These are phyloP conservation scores for Pugionium cornutum DNA, from an alignment of 345 rosid species.

Conservation along the genomic window DNA sequence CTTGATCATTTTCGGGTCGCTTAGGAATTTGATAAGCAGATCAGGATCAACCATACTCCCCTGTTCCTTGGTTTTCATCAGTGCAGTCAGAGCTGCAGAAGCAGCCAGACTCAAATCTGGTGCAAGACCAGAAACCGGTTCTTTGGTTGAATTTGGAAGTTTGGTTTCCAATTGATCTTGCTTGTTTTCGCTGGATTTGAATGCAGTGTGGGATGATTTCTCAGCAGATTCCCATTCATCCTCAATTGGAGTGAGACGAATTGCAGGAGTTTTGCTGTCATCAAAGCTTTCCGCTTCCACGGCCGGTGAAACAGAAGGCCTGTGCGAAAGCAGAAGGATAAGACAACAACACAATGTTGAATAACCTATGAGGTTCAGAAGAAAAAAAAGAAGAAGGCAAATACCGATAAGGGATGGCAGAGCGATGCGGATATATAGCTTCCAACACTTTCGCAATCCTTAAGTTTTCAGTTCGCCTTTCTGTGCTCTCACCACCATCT, in stretches of 20 bases:
- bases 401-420: constrained; percentile 56
- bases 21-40: constrained; percentile 57
- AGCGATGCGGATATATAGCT: constrained; percentile 53
- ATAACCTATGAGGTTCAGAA: not conserved
- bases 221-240: constrained; percentile 43
- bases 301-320: constrained; percentile 50
- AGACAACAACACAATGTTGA: not conserved
- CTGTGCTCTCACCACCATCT: constrained; percentile 61
- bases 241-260: constrained; percentile 61
- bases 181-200: constrained; percentile 10
- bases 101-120: constrained; percentile 45
- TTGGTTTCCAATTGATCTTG: constrained; percentile 22
- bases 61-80: constrained; percentile 44
- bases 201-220: constrained; percentile 28
- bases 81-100: constrained; percentile 43
- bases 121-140: constrained; percentile 28
- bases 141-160: constrained; percentile 9
- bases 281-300: constrained; percentile 46
- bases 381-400: not conserved
- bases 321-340: constrained; percentile 24
- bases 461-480: constrained; percentile 43
- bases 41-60: constrained; percentile 53
- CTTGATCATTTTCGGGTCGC: constrained; percentile 52
- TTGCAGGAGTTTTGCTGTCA: constrained; percentile 51
- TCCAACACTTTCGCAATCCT: constrained; percentile 52